These are phyloP conservation scores for Metschnikowia continentalis DNA, from an alignment of 805 yeast species.

Conservation along the genomic window DNA sequence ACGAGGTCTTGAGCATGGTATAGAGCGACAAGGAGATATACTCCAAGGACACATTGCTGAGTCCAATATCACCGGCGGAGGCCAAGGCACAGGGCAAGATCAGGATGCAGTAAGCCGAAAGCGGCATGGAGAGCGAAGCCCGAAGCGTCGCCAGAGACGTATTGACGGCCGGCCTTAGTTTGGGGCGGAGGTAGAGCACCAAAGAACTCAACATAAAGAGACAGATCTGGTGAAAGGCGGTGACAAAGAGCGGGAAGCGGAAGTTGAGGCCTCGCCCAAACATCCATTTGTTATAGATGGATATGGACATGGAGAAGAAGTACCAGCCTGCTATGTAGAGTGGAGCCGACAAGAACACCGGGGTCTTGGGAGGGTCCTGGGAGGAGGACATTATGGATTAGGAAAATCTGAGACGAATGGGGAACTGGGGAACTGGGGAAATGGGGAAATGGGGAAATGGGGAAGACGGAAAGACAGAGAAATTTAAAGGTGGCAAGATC, in stretches of 20 bases:
- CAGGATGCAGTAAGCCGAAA: slow-evolving; percentile 39
- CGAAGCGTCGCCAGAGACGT: slow-evolving; percentile 7
- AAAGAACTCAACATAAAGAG: slow-evolving; percentile 51
- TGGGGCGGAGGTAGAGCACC: slow-evolving; percentile 45
- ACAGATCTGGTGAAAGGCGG: slow-evolving; percentile 78
- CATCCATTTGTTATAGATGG: slow-evolving; percentile 96
- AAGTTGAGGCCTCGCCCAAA: slow-evolving; percentile 78
- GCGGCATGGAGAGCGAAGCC: slow-evolving; percentile 19
- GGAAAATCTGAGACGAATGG: no score
- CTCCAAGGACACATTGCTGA: slow-evolving; percentile 79
- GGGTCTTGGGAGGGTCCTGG: neutral
- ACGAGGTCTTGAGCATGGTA: slow-evolving; percentile 89
- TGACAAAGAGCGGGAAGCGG: slow-evolving; percentile 78
- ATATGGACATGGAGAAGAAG: slow-evolving; percentile 60
- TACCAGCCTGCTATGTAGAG: slow-evolving; percentile 60
- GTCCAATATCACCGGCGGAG: slow-evolving; percentile 89
- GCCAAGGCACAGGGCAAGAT: slow-evolving; percentile 84
- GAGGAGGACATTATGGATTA: neutral
- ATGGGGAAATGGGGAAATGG: no score
- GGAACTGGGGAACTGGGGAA: no score
- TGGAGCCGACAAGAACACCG: slow-evolving; percentile 12
- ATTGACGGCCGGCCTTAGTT: slow-evolving; percentile 39
- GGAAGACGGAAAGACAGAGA: neutral
- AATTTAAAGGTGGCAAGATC: no score
- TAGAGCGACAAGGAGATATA: slow-evolving; percentile 78